Conservation (phyloP, 2,329 filamentous ascomycete genomes). For the Annulohypoxylon truncatum region DNA sequence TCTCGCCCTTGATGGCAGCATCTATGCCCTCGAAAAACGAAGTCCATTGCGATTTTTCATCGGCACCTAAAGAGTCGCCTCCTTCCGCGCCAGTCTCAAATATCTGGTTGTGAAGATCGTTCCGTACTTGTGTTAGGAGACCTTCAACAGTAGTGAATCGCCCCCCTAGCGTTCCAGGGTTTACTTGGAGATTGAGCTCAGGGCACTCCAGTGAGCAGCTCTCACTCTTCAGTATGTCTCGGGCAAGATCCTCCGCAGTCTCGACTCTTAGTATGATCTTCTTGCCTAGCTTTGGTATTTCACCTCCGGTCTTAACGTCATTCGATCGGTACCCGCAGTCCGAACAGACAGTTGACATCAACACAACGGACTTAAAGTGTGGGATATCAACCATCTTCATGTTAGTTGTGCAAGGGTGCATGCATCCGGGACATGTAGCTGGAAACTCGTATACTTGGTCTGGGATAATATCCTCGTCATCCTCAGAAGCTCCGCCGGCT, state of each 20-base stretch:
- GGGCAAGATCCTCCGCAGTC: slow-evolving; percentile 77
- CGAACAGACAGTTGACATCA: slow-evolving; percentile 94
- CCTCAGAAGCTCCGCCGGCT: slow-evolving; percentile 56
- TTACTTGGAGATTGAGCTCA: slow-evolving; percentile 86
- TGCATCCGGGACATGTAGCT: slow-evolving; percentile 90
- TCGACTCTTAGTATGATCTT: slow-evolving; percentile 82
- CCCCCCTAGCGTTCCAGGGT: slow-evolving; percentile 93
- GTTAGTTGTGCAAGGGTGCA: slow-evolving; percentile 85
- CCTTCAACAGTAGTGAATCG: slow-evolving; percentile 98
- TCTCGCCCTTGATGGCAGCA: slow-evolving; percentile 81
- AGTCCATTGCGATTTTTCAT: slow-evolving; percentile 79
- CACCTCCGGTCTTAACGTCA: slow-evolving; percentile 97
- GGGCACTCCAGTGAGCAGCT: slow-evolving; percentile 88
- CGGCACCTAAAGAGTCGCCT: slow-evolving; percentile 80
- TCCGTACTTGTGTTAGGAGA: slow-evolving; percentile 88
- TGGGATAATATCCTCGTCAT: slow-evolving; percentile 84
- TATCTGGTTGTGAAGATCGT: slow-evolving; percentile 88
- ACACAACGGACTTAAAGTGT: slow-evolving; percentile 95
- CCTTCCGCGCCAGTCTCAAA: slow-evolving; percentile 76
- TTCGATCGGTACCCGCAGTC: slow-evolving; percentile 94
- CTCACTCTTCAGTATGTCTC: slow-evolving; percentile 97
- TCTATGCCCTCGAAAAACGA: slow-evolving; percentile 83
- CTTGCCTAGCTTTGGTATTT: slow-evolving; percentile 86
- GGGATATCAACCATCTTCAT: slow-evolving; percentile 99
- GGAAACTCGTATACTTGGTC: slow-evolving; percentile 95